These are phyloP conservation scores for Mucor racemosus DNA, from an alignment of 371 early-diverging fungal species.

Conservation along the genomic window DNA sequence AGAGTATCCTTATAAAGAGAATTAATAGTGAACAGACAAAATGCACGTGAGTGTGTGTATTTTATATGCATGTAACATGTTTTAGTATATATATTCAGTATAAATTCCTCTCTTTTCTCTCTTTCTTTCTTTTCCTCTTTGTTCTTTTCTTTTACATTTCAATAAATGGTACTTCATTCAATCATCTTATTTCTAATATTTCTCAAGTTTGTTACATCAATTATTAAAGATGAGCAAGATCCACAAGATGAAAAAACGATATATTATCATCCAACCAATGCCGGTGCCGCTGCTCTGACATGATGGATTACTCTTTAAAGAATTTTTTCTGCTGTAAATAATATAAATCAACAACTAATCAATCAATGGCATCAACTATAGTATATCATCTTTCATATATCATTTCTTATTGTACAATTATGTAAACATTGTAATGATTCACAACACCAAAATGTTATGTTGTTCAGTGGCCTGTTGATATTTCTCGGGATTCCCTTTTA, in stretches of 20 bases:
- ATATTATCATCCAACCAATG: conserved; percentile 3
- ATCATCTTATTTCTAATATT: conserved; percentile 23
- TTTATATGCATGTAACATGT: background rate
- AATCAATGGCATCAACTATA: background rate
- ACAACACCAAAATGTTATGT: too few relatives aligned
- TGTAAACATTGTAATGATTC: too few relatives aligned
- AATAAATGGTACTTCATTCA: conserved; percentile 19
- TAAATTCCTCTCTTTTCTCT: background rate
- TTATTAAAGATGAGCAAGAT: conserved; percentile 17
- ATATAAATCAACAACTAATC: background rate
- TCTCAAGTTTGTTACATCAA: conserved; percentile 19
- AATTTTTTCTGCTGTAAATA: background rate
- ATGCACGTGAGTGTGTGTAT: conserved; percentile 6
- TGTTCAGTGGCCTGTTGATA: too few relatives aligned
- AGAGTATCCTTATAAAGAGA: conserved; percentile 53
- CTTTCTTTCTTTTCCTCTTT: background rate
- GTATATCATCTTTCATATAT: background rate
- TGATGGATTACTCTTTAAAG: background rate
- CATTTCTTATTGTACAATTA: too few relatives aligned
- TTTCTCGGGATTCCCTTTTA: too few relatives aligned
- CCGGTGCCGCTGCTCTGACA: conserved; percentile 3
- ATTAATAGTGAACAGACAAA: conserved; percentile 15
- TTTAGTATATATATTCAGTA: background rate
- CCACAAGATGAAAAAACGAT: conserved; percentile 13
- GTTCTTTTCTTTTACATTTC: background rate